These are phyloP conservation scores for Cutaneotrichosporon sp. DNA, from an alignment of 1,284 basidiomycete genomes.

Conservation along the genomic window DNA sequence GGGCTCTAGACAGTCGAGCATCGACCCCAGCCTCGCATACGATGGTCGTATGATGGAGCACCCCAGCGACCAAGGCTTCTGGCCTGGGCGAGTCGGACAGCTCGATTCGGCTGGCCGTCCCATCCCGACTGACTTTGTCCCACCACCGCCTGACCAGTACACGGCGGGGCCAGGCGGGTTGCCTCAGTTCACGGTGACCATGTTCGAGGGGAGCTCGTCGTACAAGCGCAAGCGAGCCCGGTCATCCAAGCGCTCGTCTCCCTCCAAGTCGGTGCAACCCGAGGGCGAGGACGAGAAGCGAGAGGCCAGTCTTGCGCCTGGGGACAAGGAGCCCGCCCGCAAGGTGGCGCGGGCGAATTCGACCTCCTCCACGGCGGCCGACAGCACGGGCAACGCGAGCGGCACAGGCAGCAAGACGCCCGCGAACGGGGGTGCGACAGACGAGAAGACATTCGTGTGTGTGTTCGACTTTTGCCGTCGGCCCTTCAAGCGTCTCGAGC, in stretches of 20 bases:
- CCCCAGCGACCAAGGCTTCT: conserved; percentile 9
- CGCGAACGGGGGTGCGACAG: conserved; percentile 20
- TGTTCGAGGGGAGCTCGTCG: conserved; percentile 27
- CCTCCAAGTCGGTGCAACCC: conserved; percentile 21
- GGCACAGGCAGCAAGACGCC: conserved; percentile 8
- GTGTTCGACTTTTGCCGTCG: conserved; percentile 61
- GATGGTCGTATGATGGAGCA: conserved; percentile 17
- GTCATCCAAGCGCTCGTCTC: conserved; percentile 22
- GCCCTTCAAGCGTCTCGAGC: conserved; percentile 85
- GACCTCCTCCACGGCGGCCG: conserved; percentile 14
- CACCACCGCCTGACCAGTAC: conserved; percentile 21
- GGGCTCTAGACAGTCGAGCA: conserved; percentile 21
- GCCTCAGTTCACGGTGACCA: conserved; percentile 28
- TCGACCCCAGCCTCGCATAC: conserved; percentile 21
- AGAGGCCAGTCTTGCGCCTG: conserved; percentile 10
- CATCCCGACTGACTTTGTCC: conserved; percentile 19
- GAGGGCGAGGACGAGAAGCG: conserved; percentile 18
- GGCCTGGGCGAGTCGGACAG: conserved; percentile 14
- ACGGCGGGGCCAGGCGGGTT: conserved; percentile 21
- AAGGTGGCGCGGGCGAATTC: conserved; percentile 8
- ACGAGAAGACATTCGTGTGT: conserved; percentile 28
- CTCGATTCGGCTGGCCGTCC: conserved; percentile 16
- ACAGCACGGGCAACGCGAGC: conserved; percentile 8
- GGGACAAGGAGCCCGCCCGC: conserved; percentile 5
- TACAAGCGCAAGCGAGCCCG: conserved; percentile 28